Percentiles rank a stretch among this genome's conserved stretches.
phyloP scores from a whole-genome alignment of 805 yeast species.

The Pichia insulana region DNA sequence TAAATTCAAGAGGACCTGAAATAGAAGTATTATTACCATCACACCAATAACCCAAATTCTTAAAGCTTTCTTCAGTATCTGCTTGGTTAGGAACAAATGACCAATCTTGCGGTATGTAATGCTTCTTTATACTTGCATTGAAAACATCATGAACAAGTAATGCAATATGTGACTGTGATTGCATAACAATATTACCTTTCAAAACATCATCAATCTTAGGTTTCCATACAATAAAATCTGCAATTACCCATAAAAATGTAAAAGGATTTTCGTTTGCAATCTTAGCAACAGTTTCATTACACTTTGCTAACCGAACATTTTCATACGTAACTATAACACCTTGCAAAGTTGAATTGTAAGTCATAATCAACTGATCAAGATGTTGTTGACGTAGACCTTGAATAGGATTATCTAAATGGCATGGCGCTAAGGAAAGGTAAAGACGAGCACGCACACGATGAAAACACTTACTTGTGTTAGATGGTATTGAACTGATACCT shows the following conservation, averaged over 20 bases:
- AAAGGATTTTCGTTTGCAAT: constrained; percentile 79
- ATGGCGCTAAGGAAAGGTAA: constrained; percentile 85
- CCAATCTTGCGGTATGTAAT: constrained; percentile 83
- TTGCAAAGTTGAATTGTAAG: constrained; percentile 56
- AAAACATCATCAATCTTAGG: constrained; percentile 82
- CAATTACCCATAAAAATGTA: constrained; percentile 78
- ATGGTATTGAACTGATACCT: neutral
- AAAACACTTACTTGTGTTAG: constrained; percentile 39
- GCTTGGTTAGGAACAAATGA: constrained; percentile 70
- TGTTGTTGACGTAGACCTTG: constrained; percentile 83
- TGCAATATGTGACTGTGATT: constrained; percentile 92
- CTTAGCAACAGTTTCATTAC: constrained; percentile 43
- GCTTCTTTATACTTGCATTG: constrained; percentile 84
- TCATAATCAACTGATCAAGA: constrained; percentile 82
- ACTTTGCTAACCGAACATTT: constrained; percentile 47
- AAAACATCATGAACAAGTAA: constrained; percentile 85
- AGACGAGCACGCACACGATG: constrained; percentile 49
- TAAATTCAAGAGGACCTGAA: constrained; percentile 76
- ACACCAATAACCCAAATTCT: constrained; percentile 78
- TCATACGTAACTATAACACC: constrained; percentile 83
- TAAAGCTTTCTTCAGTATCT: constrained; percentile 25
- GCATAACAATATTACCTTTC: constrained; percentile 85
- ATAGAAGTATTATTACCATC: constrained; percentile 66
- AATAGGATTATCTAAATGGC: constrained; percentile 56
- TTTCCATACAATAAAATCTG: constrained; percentile 79